These are phyloP conservation scores for Leonotis leonurus DNA, from an alignment of 257 asterid species.

Conservation along the genomic window DNA sequence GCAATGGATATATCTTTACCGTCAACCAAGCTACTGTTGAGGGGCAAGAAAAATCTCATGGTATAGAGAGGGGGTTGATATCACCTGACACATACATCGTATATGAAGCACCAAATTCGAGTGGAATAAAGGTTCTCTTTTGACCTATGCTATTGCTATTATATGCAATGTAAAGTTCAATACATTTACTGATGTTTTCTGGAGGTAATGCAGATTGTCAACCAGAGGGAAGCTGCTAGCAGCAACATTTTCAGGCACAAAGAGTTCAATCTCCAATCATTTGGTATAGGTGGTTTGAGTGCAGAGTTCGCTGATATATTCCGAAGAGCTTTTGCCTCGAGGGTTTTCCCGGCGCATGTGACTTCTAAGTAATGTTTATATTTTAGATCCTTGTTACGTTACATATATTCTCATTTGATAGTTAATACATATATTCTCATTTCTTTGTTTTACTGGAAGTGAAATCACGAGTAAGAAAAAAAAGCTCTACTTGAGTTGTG, in stretches of 20 bases:
- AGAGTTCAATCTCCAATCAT: conserved; percentile 85
- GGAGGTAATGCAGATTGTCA: conserved; percentile 62
- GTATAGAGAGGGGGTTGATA: conserved; percentile 74
- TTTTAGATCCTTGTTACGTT: conserved; percentile 9
- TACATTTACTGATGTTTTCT: conserved; percentile 7
- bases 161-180: conserved; percentile 13
- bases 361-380: conserved; percentile 68
- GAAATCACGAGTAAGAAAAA: conserved; percentile 2
- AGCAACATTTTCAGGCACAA: conserved; percentile 87
- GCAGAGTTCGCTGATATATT: conserved; percentile 96
- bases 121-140: conserved; percentile 78
- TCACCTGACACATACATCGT: conserved; percentile 79
- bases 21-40: conserved; percentile 80
- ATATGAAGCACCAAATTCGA: conserved; percentile 71
- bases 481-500: conserved; percentile 10
- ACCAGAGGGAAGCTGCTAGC: conserved; percentile 96
- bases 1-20: conserved; percentile 70
- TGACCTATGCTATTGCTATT: conserved; percentile 10
- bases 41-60: conserved; percentile 55
- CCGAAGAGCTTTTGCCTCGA: conserved; percentile 98
- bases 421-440: conserved; percentile 13
- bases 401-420: conserved; percentile 12
- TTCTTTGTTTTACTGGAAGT: not conserved
- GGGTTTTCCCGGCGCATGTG: conserved; percentile 96
- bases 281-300: conserved; percentile 96